Conservation (phyloP, 371 early-diverging fungal genomes). For the Mortierella sp. region DNA sequence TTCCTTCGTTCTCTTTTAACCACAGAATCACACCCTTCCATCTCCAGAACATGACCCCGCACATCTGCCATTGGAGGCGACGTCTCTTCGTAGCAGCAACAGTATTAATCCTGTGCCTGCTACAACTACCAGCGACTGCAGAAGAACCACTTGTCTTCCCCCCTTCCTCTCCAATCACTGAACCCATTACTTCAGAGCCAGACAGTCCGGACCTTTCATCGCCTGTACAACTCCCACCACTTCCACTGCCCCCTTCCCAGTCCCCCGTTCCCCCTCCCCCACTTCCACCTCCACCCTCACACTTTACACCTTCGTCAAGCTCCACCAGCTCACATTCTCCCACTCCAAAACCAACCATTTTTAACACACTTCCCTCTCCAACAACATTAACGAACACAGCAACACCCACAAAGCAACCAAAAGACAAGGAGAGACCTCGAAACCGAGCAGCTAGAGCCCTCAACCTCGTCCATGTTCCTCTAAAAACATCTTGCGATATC, state of each 20-base stretch:
- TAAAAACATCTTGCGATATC: constrained; percentile 40
- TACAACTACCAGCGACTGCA: not conserved
- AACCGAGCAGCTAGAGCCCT: constrained; percentile 25
- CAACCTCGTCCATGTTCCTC: constrained; percentile 30
- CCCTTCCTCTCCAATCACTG: not conserved
- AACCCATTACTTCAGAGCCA: not conserved
- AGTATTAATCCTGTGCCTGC: not conserved
- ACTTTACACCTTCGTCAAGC: not conserved
- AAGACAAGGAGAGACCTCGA: not conserved
- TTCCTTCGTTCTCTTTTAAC: not conserved
- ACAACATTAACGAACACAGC: not conserved
- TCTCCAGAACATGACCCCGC: not conserved
- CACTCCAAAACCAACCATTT: not conserved
- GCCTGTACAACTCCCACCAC: not conserved
- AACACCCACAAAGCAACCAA: not conserved
- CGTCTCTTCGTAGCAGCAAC: not conserved
- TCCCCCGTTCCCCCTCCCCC: not conserved
- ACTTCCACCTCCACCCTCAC: constrained; percentile 7
- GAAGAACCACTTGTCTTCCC: constrained; percentile 16
- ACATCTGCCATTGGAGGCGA: not conserved
- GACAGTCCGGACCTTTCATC: not conserved
- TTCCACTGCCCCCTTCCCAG: not conserved
- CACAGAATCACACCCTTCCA: not conserved
- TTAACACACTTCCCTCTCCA: not conserved
- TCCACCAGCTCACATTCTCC: not conserved